Base-by-base conservation (phyloP, 2,329 filamentous ascomycete species). In the Dactylellina haptotyla region DNA sequence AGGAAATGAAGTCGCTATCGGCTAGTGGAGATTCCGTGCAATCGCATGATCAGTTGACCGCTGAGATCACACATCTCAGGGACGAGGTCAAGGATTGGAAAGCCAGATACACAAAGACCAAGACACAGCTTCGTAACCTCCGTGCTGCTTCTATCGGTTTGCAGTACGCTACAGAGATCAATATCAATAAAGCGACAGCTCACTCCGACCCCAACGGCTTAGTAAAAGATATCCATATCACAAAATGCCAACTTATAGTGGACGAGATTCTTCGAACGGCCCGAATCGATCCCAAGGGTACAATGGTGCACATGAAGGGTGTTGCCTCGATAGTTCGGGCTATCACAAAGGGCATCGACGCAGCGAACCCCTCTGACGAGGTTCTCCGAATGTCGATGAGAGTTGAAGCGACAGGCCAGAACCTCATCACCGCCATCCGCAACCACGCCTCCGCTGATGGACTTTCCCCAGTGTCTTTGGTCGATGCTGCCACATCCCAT, bases 401-500 rank as follows among this genome's bases (percentile, higher is more conserved):
- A 69, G 90, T 98, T 2, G 96, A 93, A n/a, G 90, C 90, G 1
- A 96, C 94, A 0, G 93, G 95, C 53, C 98, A 98, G 84, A 95
- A 94, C 79, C 84, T 99, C 67, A 97, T 98, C 78, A 98, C 94
- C 1, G 92, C 94, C 0, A 90, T 92, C 32, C 97, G 96, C 83
- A 97, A 97, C 79, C 97, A 95, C 80, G 89, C 91, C 32, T 86
- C 87, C 9, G 89, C 92, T 0, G 88, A 87, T 18, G 95, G 95
- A 28, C 86, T 99, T 30, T 94, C 92, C 0, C 95, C 95, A 0
- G 90, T 99, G n/a, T 96, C 92, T 4, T 83, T 99, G 2, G 84
- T 99, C 20, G 95, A 99, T 80, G 95, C 94, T 2, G 94, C 95
- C 1, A 93, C 94, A 5, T 95, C 92, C 23, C 93, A 99, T 81